Percentiles rank a stretch among this genome's conserved stretches.
phyloP scores from a whole-genome alignment of 2,329 filamentous ascomycete species.

The Paradendryphiella salina region DNA sequence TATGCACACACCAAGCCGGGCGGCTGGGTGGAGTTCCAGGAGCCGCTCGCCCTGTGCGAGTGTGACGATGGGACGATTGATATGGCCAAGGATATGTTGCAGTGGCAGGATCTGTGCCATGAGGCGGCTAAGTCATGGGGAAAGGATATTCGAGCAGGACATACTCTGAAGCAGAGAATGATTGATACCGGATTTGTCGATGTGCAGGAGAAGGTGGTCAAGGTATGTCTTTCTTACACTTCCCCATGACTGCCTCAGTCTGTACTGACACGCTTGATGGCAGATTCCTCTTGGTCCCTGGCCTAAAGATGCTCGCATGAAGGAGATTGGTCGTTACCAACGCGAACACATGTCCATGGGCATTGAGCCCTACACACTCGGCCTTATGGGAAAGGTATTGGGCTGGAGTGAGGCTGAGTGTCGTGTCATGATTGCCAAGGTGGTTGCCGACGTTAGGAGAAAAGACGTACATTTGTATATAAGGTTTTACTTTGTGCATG shows the following conservation, averaged over 20 bases:
- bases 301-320: conserved; percentile 55
- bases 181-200: conserved; percentile 40
- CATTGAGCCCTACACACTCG: conserved; percentile 44
- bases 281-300: conserved; percentile 47
- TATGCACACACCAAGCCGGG: conserved; percentile 38
- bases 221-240: conserved; percentile 23
- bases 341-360: conserved; percentile 43
- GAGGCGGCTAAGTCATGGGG: conserved; percentile 33
- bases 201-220: conserved; percentile 40
- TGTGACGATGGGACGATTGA: conserved; percentile 40
- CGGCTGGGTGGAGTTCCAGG: conserved; percentile 45
- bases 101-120: conserved; percentile 39
- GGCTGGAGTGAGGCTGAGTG: conserved; percentile 44
- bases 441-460: conserved; percentile 38
- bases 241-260: not conserved
- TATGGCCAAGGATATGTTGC: conserved; percentile 24
- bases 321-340: conserved; percentile 53
- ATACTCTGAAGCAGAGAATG: conserved; percentile 34
- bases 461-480: conserved; percentile 38
- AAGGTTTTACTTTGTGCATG: conserved; percentile 42
- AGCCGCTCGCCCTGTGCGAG: conserved; percentile 39
- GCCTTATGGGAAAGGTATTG: conserved; percentile 42
- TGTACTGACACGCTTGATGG: conserved; percentile 4
- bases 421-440: conserved; percentile 41
- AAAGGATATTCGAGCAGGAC: conserved; percentile 33